Conservation (phyloP, 2,329 filamentous ascomycete species). For the Pestalotiopsis sp. region DNA sequence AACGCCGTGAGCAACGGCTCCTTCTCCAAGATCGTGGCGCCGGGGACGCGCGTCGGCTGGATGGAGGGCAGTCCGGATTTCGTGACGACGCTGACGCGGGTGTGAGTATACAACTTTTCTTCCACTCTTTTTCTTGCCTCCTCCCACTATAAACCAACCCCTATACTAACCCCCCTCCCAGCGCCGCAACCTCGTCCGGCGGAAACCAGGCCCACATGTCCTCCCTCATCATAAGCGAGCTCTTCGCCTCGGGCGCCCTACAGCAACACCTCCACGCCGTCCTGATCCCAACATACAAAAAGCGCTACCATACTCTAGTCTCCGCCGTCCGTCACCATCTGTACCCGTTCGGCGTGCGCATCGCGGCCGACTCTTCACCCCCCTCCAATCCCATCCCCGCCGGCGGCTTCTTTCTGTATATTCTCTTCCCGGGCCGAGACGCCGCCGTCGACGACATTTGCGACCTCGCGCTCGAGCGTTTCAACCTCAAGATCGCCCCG, state of each 20-base stretch:
- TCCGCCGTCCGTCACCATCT: conserved; percentile 22
- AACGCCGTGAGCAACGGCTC: conserved; percentile 68
- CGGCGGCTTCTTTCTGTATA: conserved; percentile 12
- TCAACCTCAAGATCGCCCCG: conserved; percentile 6
- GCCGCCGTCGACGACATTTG: conserved; percentile 12
- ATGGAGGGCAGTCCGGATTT: conserved; percentile 48
- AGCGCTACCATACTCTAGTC: conserved; percentile 25
- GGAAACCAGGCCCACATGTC: conserved; percentile 27
- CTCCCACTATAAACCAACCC: neutral
- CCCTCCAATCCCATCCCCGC: neutral
- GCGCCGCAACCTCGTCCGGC: conserved; percentile 5
- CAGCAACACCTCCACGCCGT: conserved; percentile 53
- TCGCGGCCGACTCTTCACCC: conserved; percentile 12
- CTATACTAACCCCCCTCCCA: conserved; percentile 1
- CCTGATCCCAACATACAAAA: conserved; percentile 58
- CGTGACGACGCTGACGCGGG: neutral
- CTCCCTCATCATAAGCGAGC: conserved; percentile 41
- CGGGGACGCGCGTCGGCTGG: conserved; percentile 28
- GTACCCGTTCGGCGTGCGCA: conserved; percentile 23
- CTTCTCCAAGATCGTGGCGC: conserved; percentile 68
- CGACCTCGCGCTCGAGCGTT: neutral
- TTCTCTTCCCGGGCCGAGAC: neutral
- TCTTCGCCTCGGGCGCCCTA: conserved; percentile 54
- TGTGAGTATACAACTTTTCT: neutral
- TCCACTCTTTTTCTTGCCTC: neutral